Conservation (phyloP, 2,329 filamentous ascomycete genomes). For the Sporothrix pseudoabietina region DNA sequence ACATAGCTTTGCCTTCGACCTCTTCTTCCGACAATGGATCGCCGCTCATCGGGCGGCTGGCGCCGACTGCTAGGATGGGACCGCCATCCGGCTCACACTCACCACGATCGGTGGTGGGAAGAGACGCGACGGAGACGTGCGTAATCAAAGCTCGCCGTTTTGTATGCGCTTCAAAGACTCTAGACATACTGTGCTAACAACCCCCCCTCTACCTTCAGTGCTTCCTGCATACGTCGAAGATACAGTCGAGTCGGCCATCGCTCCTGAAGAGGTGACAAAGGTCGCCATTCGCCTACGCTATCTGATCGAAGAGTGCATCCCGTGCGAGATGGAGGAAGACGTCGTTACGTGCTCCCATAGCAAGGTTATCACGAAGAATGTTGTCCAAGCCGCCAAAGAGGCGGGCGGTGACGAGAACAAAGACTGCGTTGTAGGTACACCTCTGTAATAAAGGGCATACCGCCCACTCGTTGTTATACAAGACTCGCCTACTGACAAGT, state of each 20-base stretch:
- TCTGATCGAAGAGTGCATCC: slow-evolving; percentile 84
- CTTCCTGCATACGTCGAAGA: slow-evolving; percentile 65
- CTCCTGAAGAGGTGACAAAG: slow-evolving; percentile 81
- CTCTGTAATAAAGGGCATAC: neutral
- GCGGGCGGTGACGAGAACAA: slow-evolving; percentile 75
- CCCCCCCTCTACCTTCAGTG: slow-evolving; percentile 49
- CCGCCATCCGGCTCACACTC: slow-evolving; percentile 36
- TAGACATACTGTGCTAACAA: neutral
- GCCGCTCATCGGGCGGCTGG: slow-evolving; percentile 32
- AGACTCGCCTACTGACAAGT: neutral
- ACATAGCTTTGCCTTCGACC: neutral
- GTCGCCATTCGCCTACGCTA: slow-evolving; percentile 87
- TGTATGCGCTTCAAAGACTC: neutral
- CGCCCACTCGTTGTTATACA: neutral
- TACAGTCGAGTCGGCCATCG: slow-evolving; percentile 65
- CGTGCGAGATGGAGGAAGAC: slow-evolving; percentile 81
- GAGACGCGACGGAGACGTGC: slow-evolving; percentile 40
- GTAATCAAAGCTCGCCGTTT: slow-evolving; percentile 26
- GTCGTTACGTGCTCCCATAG: slow-evolving; percentile 80
- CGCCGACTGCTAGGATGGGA: slow-evolving; percentile 42
- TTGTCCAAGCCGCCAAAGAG: slow-evolving; percentile 77
- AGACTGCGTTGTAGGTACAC: slow-evolving; percentile 64
- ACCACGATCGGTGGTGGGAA: slow-evolving; percentile 40
- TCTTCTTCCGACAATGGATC: slow-evolving; percentile 26
- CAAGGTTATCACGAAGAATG: slow-evolving; percentile 76